Percentiles rank a stretch among this genome's conserved stretches.
phyloP scores from a whole-genome alignment of 179 eudicot species.

The Gypsophila paniculata region DNA sequence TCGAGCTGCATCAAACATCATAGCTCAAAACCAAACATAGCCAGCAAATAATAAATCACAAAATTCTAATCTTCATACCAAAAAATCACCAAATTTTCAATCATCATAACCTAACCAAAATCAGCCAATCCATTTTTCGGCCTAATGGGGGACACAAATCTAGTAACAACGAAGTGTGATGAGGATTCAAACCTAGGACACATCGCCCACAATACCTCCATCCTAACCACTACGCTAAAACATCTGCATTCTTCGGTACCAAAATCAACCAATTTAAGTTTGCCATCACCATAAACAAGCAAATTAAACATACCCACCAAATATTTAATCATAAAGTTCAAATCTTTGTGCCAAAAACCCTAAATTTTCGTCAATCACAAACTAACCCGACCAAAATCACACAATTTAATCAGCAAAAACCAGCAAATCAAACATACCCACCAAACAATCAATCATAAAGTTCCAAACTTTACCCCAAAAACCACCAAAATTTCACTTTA shows the following conservation, averaged over 20 bases:
- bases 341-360: too few relatives aligned
- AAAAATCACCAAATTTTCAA: slow-evolving; percentile 6
- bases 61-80: background rate
- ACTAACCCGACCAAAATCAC: background rate
- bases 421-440: background rate
- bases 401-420: too few relatives aligned
- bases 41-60: background rate
- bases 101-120: slow-evolving; percentile 39
- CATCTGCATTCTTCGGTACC: slow-evolving; percentile 36
- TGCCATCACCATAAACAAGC: too few relatives aligned
- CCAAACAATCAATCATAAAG: background rate
- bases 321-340: too few relatives aligned
- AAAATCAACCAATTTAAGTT: slow-evolving; percentile 65
- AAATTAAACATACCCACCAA: too few relatives aligned
- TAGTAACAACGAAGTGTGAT: too few relatives aligned
- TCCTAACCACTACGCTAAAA: too few relatives aligned
- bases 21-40: background rate
- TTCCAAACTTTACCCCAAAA: background rate
- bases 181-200: too few relatives aligned
- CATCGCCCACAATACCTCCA: too few relatives aligned
- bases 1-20: background rate
- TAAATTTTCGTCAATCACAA: background rate
- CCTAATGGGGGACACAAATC: too few relatives aligned
- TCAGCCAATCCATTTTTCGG: slow-evolving; percentile 51
- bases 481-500: too few relatives aligned